Conservation (phyloP, 805 yeast species). For the Kazachstania africana region DNA sequence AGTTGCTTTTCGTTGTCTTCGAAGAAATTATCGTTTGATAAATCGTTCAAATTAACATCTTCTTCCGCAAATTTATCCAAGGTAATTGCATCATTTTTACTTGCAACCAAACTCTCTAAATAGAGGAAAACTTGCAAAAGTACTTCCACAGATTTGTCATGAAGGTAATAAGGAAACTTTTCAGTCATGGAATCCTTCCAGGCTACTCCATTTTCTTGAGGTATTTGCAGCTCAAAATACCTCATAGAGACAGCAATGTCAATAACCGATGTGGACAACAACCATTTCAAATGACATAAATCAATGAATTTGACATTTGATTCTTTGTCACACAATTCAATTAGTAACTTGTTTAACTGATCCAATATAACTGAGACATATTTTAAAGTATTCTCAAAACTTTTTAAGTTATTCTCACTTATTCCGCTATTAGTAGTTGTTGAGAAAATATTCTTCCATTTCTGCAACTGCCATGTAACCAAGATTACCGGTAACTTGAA, state of each 20-base stretch:
- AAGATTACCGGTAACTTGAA: constrained; percentile 18
- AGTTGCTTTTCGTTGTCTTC: constrained; percentile 14
- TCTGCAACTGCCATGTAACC: constrained; percentile 21
- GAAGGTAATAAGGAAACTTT: constrained; percentile 7
- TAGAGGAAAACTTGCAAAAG: constrained; percentile 15
- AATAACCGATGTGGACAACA: constrained; percentile 12
- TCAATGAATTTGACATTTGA: constrained; percentile 1
- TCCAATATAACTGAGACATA: constrained; percentile 8
- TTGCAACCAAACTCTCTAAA: constrained; percentile 19
- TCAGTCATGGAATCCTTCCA: constrained; percentile 13
- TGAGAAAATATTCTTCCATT: constrained; percentile 18
- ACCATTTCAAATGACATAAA: constrained; percentile 11
- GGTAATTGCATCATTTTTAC: constrained; percentile 9
- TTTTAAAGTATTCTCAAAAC: constrained; percentile 3
- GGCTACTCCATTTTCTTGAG: constrained; percentile 12
- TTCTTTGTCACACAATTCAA: constrained; percentile 1
- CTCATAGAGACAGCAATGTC: constrained; percentile 19
- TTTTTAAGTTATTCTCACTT: neutral
- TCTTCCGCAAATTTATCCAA: constrained; percentile 18
- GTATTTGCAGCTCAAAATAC: constrained; percentile 19
- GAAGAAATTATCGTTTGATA: constrained; percentile 4
- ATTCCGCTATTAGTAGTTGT: constrained; percentile 1
- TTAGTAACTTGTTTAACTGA: constrained; percentile 7
- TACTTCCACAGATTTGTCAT: constrained; percentile 4
- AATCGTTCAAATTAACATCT: constrained; percentile 17